Evolutionary conservation across 768 basidiomycete genomes (phyloP).

Genomic region (Flagelloscypha sp.): DNA sequence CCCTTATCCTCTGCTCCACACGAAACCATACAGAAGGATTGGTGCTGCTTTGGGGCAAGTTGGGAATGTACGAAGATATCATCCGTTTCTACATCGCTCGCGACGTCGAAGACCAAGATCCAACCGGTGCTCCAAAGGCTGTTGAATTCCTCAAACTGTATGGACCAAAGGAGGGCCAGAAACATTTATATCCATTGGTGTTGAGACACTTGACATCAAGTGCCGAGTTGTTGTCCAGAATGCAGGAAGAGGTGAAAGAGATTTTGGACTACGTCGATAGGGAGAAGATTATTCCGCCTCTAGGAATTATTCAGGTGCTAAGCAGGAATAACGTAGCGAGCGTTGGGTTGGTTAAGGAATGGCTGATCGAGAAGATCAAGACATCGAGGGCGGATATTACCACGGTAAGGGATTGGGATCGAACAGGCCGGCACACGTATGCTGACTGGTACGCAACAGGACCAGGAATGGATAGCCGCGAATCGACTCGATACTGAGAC

Average conservation of each 20-base stretch:
- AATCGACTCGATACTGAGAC: slow-evolving; percentile 79
- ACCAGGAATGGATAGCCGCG: slow-evolving; percentile 78
- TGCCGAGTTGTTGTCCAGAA: slow-evolving; percentile 60
- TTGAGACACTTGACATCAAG: slow-evolving; percentile 85
- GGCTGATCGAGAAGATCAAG: slow-evolving; percentile 74
- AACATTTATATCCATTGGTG: slow-evolving; percentile 79
- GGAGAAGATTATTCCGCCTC: slow-evolving; percentile 75
- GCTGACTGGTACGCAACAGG: slow-evolving; percentile 36
- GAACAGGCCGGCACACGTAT: too few relatives aligned
- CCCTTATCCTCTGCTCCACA: slow-evolving; percentile 89
- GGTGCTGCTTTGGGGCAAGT: slow-evolving; percentile 84
- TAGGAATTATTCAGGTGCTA: slow-evolving; percentile 85
- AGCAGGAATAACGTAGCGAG: slow-evolving; percentile 86
- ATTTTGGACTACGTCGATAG: slow-evolving; percentile 75
- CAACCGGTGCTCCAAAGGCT: slow-evolving; percentile 46
- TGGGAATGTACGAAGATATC: slow-evolving; percentile 96
- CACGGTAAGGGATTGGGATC: slow-evolving; percentile 43
- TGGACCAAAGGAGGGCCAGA: slow-evolving; percentile 52
- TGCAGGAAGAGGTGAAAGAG: slow-evolving; percentile 59
- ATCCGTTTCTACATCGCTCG: slow-evolving; percentile 88
- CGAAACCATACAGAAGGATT: slow-evolving; percentile 75
- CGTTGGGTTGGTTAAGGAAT: slow-evolving; percentile 86
- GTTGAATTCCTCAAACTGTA: slow-evolving; percentile 69
- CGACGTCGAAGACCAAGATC: slow-evolving; percentile 31
- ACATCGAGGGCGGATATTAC: slow-evolving; percentile 70